Evolutionary conservation across 1,284 basidiomycete genomes (phyloP).

Genomic region (Papiliotrema terrestris): DNA sequence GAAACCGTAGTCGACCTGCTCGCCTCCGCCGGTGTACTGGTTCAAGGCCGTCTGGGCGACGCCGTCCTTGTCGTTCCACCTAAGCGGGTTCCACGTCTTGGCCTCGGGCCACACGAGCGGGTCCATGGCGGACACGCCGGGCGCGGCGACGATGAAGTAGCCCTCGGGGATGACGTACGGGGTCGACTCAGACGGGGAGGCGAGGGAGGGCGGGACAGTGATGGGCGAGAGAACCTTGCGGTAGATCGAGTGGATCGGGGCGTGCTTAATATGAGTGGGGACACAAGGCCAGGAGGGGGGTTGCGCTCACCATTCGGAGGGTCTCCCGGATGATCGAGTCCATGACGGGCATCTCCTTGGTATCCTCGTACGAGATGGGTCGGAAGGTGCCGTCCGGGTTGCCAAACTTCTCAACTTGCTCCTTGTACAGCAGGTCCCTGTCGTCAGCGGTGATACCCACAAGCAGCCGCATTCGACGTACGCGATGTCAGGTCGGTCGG

Average conservation of each 20-base stretch:
- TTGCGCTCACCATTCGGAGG: conserved; percentile 59
- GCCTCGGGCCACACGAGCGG: conserved; percentile 76
- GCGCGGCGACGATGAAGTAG: conserved; percentile 85
- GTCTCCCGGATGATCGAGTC: conserved; percentile 91
- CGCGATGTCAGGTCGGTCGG: conserved; percentile 72
- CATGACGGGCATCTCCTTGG: conserved; percentile 76
- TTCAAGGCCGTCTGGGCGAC: conserved; percentile 71
- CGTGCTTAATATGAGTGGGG: conserved; percentile 54
- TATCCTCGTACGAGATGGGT: conserved; percentile 79
- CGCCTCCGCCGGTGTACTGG: conserved; percentile 70
- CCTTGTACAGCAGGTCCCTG: conserved; percentile 61
- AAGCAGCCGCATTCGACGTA: conserved; percentile 49
- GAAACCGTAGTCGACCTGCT: conserved; percentile 94
- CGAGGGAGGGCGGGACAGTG: conserved; percentile 73
- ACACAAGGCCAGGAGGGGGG: background rate
- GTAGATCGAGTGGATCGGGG: conserved; percentile 76
- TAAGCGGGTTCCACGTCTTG: conserved; percentile 67
- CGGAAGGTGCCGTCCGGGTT: conserved; percentile 76
- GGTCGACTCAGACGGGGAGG: conserved; percentile 65
- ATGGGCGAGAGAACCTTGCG: conserved; percentile 84
- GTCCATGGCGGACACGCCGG: conserved; percentile 85
- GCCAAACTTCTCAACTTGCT: conserved; percentile 81
- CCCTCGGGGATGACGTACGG: conserved; percentile 87
- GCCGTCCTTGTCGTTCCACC: conserved; percentile 80
- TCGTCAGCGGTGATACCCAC: background rate